These are phyloP conservation scores for Phoma sp. DNA, from an alignment of 2,329 filamentous ascomycete species.

Conservation along the genomic window DNA sequence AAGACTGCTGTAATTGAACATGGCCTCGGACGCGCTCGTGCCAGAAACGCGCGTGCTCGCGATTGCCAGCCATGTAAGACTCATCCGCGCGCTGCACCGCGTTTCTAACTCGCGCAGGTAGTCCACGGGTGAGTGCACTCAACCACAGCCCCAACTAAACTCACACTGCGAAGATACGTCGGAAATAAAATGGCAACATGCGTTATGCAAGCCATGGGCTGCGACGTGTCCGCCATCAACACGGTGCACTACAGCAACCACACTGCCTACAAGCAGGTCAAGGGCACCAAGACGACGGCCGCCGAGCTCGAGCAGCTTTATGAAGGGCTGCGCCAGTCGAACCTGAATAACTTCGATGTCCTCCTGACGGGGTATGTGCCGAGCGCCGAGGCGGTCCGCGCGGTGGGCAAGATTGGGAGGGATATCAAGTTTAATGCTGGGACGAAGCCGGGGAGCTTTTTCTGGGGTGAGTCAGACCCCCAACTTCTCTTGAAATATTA, in stretches of 20 bases:
- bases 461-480: constrained; percentile 81
- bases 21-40: constrained; percentile 52
- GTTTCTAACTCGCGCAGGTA: constrained; percentile 59
- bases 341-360: constrained; percentile 89
- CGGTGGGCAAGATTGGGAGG: constrained; percentile 82
- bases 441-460: constrained; percentile 76
- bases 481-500: no score
- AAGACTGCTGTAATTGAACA: no score
- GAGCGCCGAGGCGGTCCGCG: constrained; percentile 81
- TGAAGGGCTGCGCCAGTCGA: constrained; percentile 80
- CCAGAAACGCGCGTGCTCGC: constrained; percentile 78
- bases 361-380: constrained; percentile 95
- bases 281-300: constrained; percentile 81
- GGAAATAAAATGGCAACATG: constrained; percentile 98
- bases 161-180: constrained; percentile 68
- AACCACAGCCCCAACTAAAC: no score
- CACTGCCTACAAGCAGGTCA: constrained; percentile 88
- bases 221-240: constrained; percentile 91
- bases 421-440: constrained; percentile 75
- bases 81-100: constrained; percentile 22
- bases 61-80: constrained; percentile 90
- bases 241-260: constrained; percentile 99
- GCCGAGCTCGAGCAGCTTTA: constrained; percentile 86
- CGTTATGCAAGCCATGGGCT: constrained; percentile 90
- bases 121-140: constrained; percentile 74